Base-by-base conservation (phyloP, 768 basidiomycete species). In the Kwoniella heveanensis region DNA sequence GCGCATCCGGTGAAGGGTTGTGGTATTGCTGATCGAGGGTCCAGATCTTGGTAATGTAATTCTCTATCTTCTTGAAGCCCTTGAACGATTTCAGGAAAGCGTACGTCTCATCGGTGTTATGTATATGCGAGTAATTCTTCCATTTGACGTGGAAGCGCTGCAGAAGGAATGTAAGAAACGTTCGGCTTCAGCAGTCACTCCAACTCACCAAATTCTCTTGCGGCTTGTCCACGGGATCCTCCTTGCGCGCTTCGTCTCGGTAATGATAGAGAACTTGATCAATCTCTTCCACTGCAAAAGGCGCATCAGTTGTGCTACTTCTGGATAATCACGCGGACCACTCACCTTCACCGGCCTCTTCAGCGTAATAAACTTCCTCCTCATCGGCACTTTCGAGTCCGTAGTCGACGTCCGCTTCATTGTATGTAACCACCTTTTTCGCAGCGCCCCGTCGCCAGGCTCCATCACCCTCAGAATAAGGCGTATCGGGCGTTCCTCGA, bases 141-240 rank as follows among this genome's bases (percentile, higher is more conserved):
- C 96, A 99, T 81, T 99, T 99, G 84, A 99, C 93, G 79, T 97
- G 92, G 83, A 90, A 99, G 55, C 93, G 92, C 93, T 96, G 76
- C n/a, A 30, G 1, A 19, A 30, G 6, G 27, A 26, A 1, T 29
- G 49, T 57, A 49, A 54, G 57, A n/a, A n/a, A n/a, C n/a, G n/a
- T n/a, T n/a, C n/a, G n/a, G n/a, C n/a, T 19, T 19, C 48, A 44
- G 49, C 24, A 52, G 32, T 24, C 30, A n/a, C 15, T 6, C 12
- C 32, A 22, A 39, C 76, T 58, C 79, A 92, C 93, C 70, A 95
- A 85, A 76, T 96, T 96, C 69, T 88, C 87, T 64, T 88, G 88
- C 85, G 91, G 95, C 51, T 90, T 79, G 74, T 96, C 93, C 51
- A 89, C 87, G 0, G 83, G 82, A 74, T 95, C 92, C 24, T 85